A percentile compares a stretch with the other conserved stretches of the same genome.
These are phyloP conservation scores for Lachnellula subtilissima DNA, from an alignment of 2,329 filamentous ascomycete genomes.

Conservation along the genomic window DNA sequence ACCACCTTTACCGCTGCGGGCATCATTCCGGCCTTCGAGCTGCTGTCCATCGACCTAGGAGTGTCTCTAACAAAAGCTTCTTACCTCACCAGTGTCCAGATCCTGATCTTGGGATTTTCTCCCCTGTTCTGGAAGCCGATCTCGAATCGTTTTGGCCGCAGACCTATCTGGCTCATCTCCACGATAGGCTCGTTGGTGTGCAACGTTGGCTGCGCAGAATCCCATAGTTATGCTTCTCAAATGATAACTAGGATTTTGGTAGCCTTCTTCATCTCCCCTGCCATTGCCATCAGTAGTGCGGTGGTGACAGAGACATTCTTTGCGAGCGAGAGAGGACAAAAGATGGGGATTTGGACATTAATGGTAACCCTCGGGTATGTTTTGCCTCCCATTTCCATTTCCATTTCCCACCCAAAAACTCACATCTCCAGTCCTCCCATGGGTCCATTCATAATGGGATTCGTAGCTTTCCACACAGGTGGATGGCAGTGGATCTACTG, in stretches of 20 bases:
- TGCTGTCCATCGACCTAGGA: slow-evolving; percentile 42
- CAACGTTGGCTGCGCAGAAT: slow-evolving; percentile 48
- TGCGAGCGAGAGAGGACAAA: slow-evolving; percentile 45
- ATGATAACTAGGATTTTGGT: slow-evolving; percentile 43
- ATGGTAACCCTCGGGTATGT: slow-evolving; percentile 22
- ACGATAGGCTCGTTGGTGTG: slow-evolving; percentile 40
- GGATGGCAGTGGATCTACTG: slow-evolving; percentile 50
- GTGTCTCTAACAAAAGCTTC: slow-evolving; percentile 40
- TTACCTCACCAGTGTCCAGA: slow-evolving; percentile 50
- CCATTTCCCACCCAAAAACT: neutral
- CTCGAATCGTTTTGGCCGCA: slow-evolving; percentile 45
- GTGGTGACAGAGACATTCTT: slow-evolving; percentile 54
- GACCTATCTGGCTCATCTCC: slow-evolving; percentile 47
- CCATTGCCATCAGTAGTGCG: slow-evolving; percentile 47
- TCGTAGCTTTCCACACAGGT: slow-evolving; percentile 39
- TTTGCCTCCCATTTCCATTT: neutral
- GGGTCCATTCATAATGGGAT: slow-evolving; percentile 32
- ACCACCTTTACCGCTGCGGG: slow-evolving; percentile 46
- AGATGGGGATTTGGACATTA: slow-evolving; percentile 50
- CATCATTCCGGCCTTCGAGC: slow-evolving; percentile 46
- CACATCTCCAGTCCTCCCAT: slow-evolving; percentile 10
- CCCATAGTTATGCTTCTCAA: slow-evolving; percentile 42
- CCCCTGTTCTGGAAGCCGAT: slow-evolving; percentile 51
- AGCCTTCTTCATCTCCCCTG: slow-evolving; percentile 51
- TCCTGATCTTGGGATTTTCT: slow-evolving; percentile 44